Evolutionary conservation across 2,329 filamentous ascomycete genomes (phyloP).

Genomic region (Zarea fungicola): DNA sequence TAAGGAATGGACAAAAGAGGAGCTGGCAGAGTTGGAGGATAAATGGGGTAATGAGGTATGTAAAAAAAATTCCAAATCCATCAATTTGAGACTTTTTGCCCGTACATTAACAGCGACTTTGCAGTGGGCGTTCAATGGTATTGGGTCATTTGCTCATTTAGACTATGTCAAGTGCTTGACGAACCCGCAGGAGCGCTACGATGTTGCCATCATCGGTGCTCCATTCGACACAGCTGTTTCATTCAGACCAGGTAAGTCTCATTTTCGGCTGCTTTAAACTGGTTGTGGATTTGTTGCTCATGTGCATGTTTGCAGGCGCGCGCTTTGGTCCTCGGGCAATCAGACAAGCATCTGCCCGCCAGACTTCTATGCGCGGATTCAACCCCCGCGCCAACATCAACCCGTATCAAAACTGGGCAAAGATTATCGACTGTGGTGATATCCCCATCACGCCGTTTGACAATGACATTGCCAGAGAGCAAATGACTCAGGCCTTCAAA

Average conservation of each 20-base stretch:
- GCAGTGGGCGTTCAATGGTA: slow-evolving; percentile 58
- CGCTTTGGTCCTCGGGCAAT: slow-evolving; percentile 87
- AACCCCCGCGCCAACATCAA: slow-evolving; percentile 80
- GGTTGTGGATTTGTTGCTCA: neutral
- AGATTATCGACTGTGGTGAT: slow-evolving; percentile 83
- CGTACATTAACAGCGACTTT: neutral
- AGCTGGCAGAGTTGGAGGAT: slow-evolving; percentile 46
- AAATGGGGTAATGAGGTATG: slow-evolving; percentile 56
- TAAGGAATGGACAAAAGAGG: slow-evolving; percentile 44
- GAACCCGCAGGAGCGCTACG: slow-evolving; percentile 57
- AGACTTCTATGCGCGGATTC: slow-evolving; percentile 71
- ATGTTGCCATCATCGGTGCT: slow-evolving; percentile 67
- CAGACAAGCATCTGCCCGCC: slow-evolving; percentile 73
- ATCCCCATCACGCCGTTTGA: slow-evolving; percentile 84
- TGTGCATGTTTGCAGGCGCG: slow-evolving; percentile 40
- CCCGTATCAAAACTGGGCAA: slow-evolving; percentile 78
- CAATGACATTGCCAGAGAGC: slow-evolving; percentile 71
- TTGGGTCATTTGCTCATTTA: slow-evolving; percentile 70
- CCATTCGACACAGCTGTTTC: slow-evolving; percentile 71
- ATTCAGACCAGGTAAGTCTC: slow-evolving; percentile 56
- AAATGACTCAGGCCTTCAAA: slow-evolving; percentile 77
- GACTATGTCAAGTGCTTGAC: slow-evolving; percentile 64
- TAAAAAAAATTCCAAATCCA: slow-evolving; percentile 4
- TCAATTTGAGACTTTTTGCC: neutral
- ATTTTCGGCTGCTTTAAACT: neutral